Conservation (phyloP, 2,329 filamentous ascomycete genomes). For the Sarocladium oryzae region DNA sequence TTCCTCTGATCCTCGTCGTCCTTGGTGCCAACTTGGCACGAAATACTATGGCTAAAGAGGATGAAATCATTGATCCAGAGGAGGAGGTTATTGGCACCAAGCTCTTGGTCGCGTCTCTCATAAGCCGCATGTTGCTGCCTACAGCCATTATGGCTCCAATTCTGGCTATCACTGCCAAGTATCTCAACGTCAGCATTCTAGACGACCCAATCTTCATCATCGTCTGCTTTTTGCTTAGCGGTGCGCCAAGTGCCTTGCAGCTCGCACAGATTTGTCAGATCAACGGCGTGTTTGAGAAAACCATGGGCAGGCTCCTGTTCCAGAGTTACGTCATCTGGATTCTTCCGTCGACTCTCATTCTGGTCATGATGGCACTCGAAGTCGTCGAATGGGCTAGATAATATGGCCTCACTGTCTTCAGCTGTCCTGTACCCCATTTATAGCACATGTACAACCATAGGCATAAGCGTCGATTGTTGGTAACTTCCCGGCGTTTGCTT, state of each 20-base stretch:
- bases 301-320: conserved; percentile 89
- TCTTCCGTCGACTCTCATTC: conserved; percentile 80
- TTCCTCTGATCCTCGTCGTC: conserved; percentile 91
- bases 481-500: too few species aligned
- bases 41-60: conserved; percentile 71
- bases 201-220: conserved; percentile 98
- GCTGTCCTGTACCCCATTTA: too few species aligned
- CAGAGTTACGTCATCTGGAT: conserved; percentile 62
- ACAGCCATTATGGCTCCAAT: conserved; percentile 89
- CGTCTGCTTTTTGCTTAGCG: conserved; percentile 92
- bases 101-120: conserved; percentile 75
- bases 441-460: too few species aligned
- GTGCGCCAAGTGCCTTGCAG: conserved; percentile 88
- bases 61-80: conserved; percentile 59
- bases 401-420: conserved; percentile 7
- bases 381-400: conserved; percentile 77
- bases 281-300: conserved; percentile 90
- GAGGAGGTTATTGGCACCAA: conserved; percentile 64
- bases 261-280: conserved; percentile 98
- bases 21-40: conserved; percentile 89
- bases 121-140: conserved; percentile 88
- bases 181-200: conserved; percentile 83
- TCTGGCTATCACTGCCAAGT: conserved; percentile 81
- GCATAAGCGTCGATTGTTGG: too few species aligned
- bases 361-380: conserved; percentile 88